A percentile compares a stretch with the other conserved stretches of the same genome.
Conservation (phyloP, 2,329 filamentous ascomycete species). For the Diplodia mutila region DNA sequence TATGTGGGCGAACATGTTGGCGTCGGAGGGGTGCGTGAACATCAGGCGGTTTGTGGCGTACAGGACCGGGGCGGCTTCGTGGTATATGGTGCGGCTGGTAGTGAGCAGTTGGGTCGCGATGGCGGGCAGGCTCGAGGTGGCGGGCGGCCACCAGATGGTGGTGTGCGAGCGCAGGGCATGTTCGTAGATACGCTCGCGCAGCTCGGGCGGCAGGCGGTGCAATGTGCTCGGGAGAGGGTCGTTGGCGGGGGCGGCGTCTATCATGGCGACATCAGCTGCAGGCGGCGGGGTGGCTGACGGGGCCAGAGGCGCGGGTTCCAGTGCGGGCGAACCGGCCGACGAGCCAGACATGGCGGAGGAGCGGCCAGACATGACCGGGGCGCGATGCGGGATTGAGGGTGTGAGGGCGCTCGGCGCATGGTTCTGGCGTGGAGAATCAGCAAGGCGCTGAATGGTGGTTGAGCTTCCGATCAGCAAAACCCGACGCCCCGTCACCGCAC, state of each 20-base stretch:
- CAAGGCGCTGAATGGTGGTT: conserved; percentile 18
- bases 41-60: conserved; percentile 43
- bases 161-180: conserved; percentile 37
- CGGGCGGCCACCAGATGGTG: conserved; percentile 41
- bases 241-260: conserved; percentile 2
- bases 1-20: conserved; percentile 45
- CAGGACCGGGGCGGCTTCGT: conserved; percentile 40
- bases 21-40: conserved; percentile 45
- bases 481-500: neutral
- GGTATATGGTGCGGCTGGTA: conserved; percentile 37
- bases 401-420: neutral
- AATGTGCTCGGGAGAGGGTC: conserved; percentile 18
- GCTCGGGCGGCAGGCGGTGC: conserved; percentile 38
- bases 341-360: conserved; percentile 9
- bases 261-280: conserved; percentile 16
- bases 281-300: conserved; percentile 11
- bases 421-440: conserved; percentile 10
- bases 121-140: conserved; percentile 28
- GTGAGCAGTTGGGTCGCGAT: conserved; percentile 37
- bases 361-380: conserved; percentile 1
- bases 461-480: neutral
- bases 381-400: neutral
- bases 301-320: neutral
- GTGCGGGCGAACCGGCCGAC: neutral
- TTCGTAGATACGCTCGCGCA: conserved; percentile 42